Evolutionary conservation across 2,329 filamentous ascomycete species (phyloP).

Genomic region (Exophiala spinifera): DNA sequence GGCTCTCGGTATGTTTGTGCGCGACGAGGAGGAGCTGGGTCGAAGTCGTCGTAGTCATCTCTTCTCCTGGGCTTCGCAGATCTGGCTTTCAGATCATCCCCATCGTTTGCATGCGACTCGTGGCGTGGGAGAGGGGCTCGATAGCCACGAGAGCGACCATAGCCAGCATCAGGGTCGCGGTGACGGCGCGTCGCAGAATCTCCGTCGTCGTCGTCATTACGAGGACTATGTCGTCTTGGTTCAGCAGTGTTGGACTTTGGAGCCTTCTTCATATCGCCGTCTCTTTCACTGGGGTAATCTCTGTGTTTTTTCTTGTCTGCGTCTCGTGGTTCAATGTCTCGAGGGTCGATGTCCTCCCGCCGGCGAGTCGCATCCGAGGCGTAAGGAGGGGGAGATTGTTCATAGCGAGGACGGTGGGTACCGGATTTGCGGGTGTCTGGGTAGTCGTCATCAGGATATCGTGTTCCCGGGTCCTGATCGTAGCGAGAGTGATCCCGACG

Average conservation of each 20-base stretch:
- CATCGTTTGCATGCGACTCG: constrained; percentile 4
- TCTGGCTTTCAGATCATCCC: constrained; percentile 4
- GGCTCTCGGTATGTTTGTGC: constrained; percentile 18
- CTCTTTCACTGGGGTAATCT: constrained; percentile 9
- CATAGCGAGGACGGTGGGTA: constrained; percentile 17
- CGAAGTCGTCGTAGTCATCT: constrained; percentile 20
- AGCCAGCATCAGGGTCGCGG: constrained; percentile 7
- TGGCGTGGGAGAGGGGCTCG: constrained; percentile 16
- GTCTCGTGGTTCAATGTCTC: constrained; percentile 17
- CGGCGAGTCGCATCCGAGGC: not conserved
- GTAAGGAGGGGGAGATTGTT: constrained; percentile 14
- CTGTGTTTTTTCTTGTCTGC: constrained; percentile 16
- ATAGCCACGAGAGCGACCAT: constrained; percentile 21
- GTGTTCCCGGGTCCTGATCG: constrained; percentile 9
- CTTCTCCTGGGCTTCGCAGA: constrained; percentile 6
- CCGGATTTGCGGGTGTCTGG: constrained; percentile 7
- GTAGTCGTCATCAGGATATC: constrained; percentile 13
- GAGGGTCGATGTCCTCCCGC: not conserved
- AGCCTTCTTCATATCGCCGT: constrained; percentile 7
- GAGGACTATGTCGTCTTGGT: constrained; percentile 17
- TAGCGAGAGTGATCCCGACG: constrained; percentile 18
- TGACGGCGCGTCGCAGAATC: constrained; percentile 6
- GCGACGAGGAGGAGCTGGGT: constrained; percentile 15
- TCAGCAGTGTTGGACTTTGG: constrained; percentile 19
- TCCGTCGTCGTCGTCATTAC: constrained; percentile 14